Evolutionary conservation across 2,329 filamentous ascomycete species (phyloP), one percentile per base, ranked within the genome.

Genomic region (Scedosporium boydii): DNA sequence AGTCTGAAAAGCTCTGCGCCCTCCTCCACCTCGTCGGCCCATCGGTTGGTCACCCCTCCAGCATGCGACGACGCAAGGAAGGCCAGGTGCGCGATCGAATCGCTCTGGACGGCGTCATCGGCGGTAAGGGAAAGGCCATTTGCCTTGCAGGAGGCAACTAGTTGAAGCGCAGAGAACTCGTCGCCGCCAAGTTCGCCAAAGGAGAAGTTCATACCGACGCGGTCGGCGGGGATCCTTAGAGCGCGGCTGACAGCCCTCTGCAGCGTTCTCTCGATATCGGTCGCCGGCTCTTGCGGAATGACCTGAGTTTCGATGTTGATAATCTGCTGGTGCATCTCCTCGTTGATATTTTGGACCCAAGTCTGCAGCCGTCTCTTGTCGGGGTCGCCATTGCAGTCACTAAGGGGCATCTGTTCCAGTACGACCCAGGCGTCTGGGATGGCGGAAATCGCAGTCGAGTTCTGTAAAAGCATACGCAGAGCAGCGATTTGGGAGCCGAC

Each of bases 331-430:
- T 81, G 77, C 26, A 74, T 65, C 29, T 77, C 73, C 60, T 81
- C 75, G 64, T 80, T 79, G 57, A 79, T 76, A 65, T 83, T 82
- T 69, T 83, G 80, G 27, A 78, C 77, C 81, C 81, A 83, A 3
- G 78, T 81, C 63, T 81, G 80, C 53, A 83, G 66, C 62, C 73
- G 74, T 38, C 79, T 73, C 51, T 75, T 71, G 66, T 82, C 74
- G 58, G 76, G 69, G 21, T 38, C 34, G 6, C 74, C 70, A 14
- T 76, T 77, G 12, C 70, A 66, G 0, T 72, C 70, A 57, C 73
- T 73, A n/a, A 76, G 60, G 6, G 79, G 79, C 73, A 83, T 79
- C 55, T 70, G 72, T 58, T 77, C 73, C 60, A 83, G 68, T 3
- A 78, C 73, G 18, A 82, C 73, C 80, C 80, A 83, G 7, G 80